A percentile compares a stretch with the other conserved stretches of the same genome.
phyloP scores from a whole-genome alignment of 1,284 basidiomycete species.

The Lentinus polychrous region DNA sequence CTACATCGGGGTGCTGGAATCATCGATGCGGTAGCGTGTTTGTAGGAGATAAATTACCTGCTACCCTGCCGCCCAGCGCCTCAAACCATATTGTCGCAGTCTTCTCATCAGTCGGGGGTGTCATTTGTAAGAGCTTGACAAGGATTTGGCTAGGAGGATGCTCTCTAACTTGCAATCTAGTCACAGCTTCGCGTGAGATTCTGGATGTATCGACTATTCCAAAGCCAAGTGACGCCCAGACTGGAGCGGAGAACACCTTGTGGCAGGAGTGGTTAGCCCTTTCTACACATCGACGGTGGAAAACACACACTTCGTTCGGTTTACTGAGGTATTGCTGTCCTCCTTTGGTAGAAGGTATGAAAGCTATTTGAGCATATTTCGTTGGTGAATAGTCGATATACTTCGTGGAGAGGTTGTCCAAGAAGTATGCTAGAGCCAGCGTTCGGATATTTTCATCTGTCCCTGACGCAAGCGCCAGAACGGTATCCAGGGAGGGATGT shows the following conservation, averaged over 20 bases:
- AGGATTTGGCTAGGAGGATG: conserved; percentile 70
- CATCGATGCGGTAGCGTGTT: background rate
- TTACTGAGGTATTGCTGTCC: conserved; percentile 50
- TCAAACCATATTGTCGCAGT: conserved; percentile 71
- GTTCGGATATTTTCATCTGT: conserved; percentile 38
- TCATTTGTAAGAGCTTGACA: conserved; percentile 54
- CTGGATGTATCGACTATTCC: conserved; percentile 52
- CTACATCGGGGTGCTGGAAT: conserved; percentile 24
- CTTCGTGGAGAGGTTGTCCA: conserved; percentile 58
- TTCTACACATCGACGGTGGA: background rate
- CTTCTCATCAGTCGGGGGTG: conserved; percentile 51
- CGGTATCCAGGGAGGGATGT: conserved; percentile 60
- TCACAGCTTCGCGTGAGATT: conserved; percentile 44
- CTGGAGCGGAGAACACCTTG: conserved; percentile 69
- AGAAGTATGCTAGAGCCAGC: conserved; percentile 70
- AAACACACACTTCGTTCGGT: conserved; percentile 53
- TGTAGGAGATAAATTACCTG: conserved; percentile 36
- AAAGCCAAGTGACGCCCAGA: conserved; percentile 77
- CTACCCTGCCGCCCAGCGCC: conserved; percentile 68
- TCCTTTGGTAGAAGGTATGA: conserved; percentile 71
- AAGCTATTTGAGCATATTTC: conserved; percentile 54
- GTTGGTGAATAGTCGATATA: conserved; percentile 62
- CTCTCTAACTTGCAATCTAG: conserved; percentile 69
- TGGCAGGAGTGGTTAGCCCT: background rate
- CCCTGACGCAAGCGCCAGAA: conserved; percentile 65